Evolutionary conservation across 1,139 yeast species (phyloP).

Genomic region (Hansenula sp.): DNA sequence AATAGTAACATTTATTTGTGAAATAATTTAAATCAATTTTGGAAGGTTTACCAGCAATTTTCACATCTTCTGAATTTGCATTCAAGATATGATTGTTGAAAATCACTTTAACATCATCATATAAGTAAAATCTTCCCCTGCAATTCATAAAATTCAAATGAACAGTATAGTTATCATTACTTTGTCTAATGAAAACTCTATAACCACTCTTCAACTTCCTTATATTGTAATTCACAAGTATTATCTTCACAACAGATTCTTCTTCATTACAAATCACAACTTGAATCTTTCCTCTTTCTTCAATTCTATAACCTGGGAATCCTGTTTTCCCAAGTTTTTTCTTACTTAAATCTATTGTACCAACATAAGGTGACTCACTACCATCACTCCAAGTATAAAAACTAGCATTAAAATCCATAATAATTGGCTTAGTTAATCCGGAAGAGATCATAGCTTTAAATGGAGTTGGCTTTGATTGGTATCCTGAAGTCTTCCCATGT

Average conservation of each 20-base stretch:
- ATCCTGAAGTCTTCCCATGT: conserved; percentile 11
- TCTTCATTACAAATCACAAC: conserved; percentile 36
- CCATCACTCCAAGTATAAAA: conserved; percentile 29
- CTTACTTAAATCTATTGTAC: conserved; percentile 31
- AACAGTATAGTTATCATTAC: conserved; percentile 11
- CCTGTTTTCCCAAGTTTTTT: conserved; percentile 22
- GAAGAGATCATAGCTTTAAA: conserved; percentile 6
- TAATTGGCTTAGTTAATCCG: conserved; percentile 1
- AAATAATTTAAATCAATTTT: conserved; percentile 6
- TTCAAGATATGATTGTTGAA: conserved; percentile 26
- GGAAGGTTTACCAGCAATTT: conserved; percentile 6
- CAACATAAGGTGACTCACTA: conserved; percentile 35
- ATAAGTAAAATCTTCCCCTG: conserved; percentile 29
- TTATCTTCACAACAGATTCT: conserved; percentile 31
- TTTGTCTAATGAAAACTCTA: conserved; percentile 30
- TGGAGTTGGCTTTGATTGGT: conserved; percentile 7
- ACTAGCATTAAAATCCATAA: conserved; percentile 29
- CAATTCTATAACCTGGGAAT: conserved; percentile 36
- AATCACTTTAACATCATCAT: conserved; percentile 32
- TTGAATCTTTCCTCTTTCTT: conserved; percentile 36
- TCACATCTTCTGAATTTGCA: conserved; percentile 3
- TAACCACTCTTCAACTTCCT: conserved; percentile 25
- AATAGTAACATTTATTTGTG: conserved; percentile 6
- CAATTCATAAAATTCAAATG: conserved; percentile 20
- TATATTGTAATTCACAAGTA: conserved; percentile 35